Base-by-base conservation (phyloP, 805 yeast genomes). In the Cyberlindnera suaveolens region DNA sequence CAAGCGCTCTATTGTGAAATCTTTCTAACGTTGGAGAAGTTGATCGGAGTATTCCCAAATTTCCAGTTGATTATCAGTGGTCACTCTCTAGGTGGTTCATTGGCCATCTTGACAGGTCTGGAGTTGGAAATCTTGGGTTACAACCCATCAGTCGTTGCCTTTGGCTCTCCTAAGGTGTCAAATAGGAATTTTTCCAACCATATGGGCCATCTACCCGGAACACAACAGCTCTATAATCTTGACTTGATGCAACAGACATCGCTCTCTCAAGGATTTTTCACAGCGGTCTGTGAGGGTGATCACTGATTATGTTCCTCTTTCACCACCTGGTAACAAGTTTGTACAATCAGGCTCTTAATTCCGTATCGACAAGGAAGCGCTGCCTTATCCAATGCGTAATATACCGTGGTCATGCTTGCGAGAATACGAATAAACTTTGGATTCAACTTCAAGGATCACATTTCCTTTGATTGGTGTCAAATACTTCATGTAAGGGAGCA, bases 51-150 rank as follows among this genome's bases (percentile, higher is more conserved):
- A 9, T 62, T 74, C 52, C 80, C 81, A 0, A 68, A 66, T 30
- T 82, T 78, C 58, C 56, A 64, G 20, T 45, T 83, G 8, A 70
- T 76, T 1, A 67, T 81, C 2, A 65, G 80, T 0, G 95, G 95
- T 0, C 95, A 85, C 61, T 85, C 95, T 0, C 61, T 85, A 44
- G 89, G 89, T 3, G 95, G 82, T 0, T 87, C 91, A 0, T 54
- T 83, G 31, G 82, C 90, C 1, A 61, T 71, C 3, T 65, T 85
- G 39, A 67, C 76, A 9, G 91, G 84, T 0, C 66, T 79, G 17
- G 93, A 85, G 53, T 65, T 80, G 34, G 66, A 74, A 38, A 51
- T 78, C 14, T 48, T 76, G 60, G 87, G 84, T 0, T 65, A 64
- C 45, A 58, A 72, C n/a, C 82, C 84, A 0, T 58, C 74, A 36